Base-by-base conservation (phyloP, 768 basidiomycete species). In the Termitomyces sp. region DNA sequence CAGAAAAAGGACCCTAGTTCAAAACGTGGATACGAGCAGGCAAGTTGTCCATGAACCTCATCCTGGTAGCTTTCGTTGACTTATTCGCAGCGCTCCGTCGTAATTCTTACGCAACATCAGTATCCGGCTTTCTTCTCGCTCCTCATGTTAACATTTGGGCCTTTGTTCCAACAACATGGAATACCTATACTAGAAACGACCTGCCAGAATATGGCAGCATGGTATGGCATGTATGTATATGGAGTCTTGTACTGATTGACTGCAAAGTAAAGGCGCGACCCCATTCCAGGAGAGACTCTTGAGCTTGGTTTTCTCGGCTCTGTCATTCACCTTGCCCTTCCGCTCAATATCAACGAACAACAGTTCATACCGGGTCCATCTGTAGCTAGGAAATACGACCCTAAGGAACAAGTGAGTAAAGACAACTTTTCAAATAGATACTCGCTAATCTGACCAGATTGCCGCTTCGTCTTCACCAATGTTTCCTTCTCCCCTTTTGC, bases 251-350 rank as follows among this genome's bases (percentile, higher is more conserved):
- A 53, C 65, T 64, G 64, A 62, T 53, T 64, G 19, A 61, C 62
- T 64, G 65, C 70, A 67, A 77, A 84, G 83, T 69, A 74, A 78
- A 94, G 94, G 93, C 83, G 85, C 45, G 84, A 85, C 68, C 90
- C 89, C 32, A 71, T 70, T 15, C 79, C 84, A 37, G 91, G 90
- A 11, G 61, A 75, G 40, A 80, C 79, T 4, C 57, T 90, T 24
- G 90, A 95, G 65, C 77, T 98, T 11, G 92, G 91, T 0, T 89
- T 97, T 65, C 74, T 97, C 34, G 91, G 92, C 17, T 78, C 82
- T 12, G 84, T 91, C 2, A 65, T 96, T 17, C 81, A 80, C 26
- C 80, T 88, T 19, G 84, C 87, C 63, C 67, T 95, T 11, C 94
- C 93, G 2, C 74, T 79, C 54, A 76, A 74, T 10, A 62, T 75